phyloP scores from a whole-genome alignment of 192 early-diverging fungal species.

The Backusella sp. region DNA sequence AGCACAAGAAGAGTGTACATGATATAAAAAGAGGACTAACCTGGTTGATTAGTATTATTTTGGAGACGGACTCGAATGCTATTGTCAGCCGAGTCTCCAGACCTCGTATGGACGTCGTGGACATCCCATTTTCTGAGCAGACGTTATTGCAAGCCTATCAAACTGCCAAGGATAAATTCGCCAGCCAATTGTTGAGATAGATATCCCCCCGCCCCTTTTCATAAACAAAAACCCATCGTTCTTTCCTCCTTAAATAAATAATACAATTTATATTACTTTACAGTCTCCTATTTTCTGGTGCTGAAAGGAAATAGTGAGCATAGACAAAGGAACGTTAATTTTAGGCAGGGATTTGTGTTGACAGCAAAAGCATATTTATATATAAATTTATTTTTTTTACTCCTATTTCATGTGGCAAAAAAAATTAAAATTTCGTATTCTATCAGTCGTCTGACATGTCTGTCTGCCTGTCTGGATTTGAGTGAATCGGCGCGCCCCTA shows the following conservation, averaged over 20 bases:
- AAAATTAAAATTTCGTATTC: not conserved
- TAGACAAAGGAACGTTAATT: not conserved
- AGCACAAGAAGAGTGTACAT: not conserved
- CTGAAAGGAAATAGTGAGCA: not conserved
- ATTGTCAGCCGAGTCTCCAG: conserved; percentile 78
- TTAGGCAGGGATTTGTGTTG: conserved; percentile 6
- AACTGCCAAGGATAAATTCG: conserved; percentile 73
- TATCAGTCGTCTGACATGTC: not conserved
- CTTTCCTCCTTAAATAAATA: conserved; percentile 1
- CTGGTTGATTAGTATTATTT: conserved; percentile 53
- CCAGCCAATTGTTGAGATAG: conserved; percentile 62
- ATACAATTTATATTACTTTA: conserved; percentile 3
- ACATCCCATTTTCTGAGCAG: conserved; percentile 78
- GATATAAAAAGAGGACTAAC: too few species aligned
- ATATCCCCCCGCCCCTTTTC: not conserved
- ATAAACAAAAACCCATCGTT: not conserved
- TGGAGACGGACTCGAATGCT: conserved; percentile 74
- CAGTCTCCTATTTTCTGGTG: not conserved
- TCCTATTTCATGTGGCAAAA: conserved; percentile 7
- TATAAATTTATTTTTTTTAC: not conserved
- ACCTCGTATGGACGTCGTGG: conserved; percentile 66
- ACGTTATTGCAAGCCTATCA: conserved; percentile 73
- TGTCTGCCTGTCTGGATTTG: not conserved
- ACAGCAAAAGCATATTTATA: not conserved
- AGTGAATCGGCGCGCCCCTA: not conserved